Evolutionary conservation across 2,329 filamentous ascomycete species (phyloP).

Genomic region (Tricladium varicosporioides): DNA sequence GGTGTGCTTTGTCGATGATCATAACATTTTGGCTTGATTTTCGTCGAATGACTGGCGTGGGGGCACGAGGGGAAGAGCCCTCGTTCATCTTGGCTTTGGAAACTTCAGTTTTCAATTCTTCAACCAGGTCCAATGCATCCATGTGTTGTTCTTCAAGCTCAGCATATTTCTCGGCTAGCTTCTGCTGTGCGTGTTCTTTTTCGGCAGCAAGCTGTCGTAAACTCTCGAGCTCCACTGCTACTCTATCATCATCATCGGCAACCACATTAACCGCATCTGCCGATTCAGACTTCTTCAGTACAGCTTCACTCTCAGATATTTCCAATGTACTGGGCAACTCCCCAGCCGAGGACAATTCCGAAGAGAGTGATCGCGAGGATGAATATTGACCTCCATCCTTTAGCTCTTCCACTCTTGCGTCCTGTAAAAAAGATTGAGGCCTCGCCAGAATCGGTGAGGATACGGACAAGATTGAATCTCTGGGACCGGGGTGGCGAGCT

Average conservation of each 20-base stretch:
- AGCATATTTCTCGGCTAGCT: slow-evolving; percentile 76
- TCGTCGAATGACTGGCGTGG: slow-evolving; percentile 79
- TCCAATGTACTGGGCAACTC: slow-evolving; percentile 68
- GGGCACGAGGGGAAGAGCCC: slow-evolving; percentile 55
- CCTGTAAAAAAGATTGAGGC: slow-evolving; percentile 82
- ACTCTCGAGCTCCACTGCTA: slow-evolving; percentile 66
- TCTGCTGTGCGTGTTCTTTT: slow-evolving; percentile 71
- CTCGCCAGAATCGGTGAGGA: slow-evolving; percentile 51
- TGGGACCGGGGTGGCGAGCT: slow-evolving; percentile 58
- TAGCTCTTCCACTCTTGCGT: slow-evolving; percentile 66
- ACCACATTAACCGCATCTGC: slow-evolving; percentile 29
- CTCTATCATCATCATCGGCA: slow-evolving; percentile 41
- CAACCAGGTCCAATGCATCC: slow-evolving; percentile 78
- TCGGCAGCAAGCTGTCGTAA: slow-evolving; percentile 70
- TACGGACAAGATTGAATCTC: slow-evolving; percentile 55
- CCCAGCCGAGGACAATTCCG: slow-evolving; percentile 86
- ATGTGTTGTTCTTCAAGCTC: slow-evolving; percentile 80
- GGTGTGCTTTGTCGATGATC: slow-evolving; percentile 84
- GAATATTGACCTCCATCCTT: slow-evolving; percentile 67
- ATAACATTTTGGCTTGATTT: slow-evolving; percentile 91
- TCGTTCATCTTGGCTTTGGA: slow-evolving; percentile 67
- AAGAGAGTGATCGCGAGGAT: slow-evolving; percentile 88
- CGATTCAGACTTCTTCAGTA: slow-evolving; percentile 37
- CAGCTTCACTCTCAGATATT: slow-evolving; percentile 58
- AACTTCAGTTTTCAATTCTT: slow-evolving; percentile 85